phyloP scores from a whole-genome alignment of 2,329 filamentous ascomycete genomes.

The Cladosporium colombiae region DNA sequence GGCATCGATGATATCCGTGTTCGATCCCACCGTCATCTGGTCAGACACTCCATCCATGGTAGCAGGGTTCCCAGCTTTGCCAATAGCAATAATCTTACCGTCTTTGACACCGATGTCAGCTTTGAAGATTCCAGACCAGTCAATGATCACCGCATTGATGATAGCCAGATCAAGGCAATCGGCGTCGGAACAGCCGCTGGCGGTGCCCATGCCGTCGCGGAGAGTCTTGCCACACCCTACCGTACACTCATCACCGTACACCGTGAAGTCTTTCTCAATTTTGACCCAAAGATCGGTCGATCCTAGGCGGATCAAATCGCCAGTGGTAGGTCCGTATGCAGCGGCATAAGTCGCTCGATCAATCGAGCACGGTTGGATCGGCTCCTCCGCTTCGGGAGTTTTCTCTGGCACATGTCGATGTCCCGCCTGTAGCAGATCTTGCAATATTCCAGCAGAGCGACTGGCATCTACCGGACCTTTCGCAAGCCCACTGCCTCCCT shows the following conservation, averaged over 20 bases:
- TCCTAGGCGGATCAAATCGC: slow-evolving; percentile 77
- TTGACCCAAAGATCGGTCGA: slow-evolving; percentile 83
- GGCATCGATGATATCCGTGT: slow-evolving; percentile 87
- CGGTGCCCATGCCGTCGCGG: slow-evolving; percentile 91
- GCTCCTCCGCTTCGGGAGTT: slow-evolving; percentile 37
- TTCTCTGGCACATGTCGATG: slow-evolving; percentile 75
- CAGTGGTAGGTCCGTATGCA: slow-evolving; percentile 90
- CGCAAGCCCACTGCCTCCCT: slow-evolving; percentile 77
- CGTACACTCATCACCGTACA: slow-evolving; percentile 87
- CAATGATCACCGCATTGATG: slow-evolving; percentile 81
- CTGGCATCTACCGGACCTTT: slow-evolving; percentile 63
- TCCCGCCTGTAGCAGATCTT: slow-evolving; percentile 65
- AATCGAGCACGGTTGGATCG: slow-evolving; percentile 66
- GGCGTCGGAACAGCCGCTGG: slow-evolving; percentile 68
- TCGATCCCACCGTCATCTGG: slow-evolving; percentile 77
- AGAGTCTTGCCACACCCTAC: slow-evolving; percentile 92
- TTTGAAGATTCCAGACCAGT: slow-evolving; percentile 90
- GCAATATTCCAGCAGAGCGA: slow-evolving; percentile 65
- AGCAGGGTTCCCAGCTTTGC: slow-evolving; percentile 91
- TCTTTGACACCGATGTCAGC: slow-evolving; percentile 89
- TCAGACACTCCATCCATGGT: slow-evolving; percentile 82
- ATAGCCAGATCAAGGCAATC: slow-evolving; percentile 80
- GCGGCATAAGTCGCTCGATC: slow-evolving; percentile 73
- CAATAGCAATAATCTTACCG: slow-evolving; percentile 79
- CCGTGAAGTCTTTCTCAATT: slow-evolving; percentile 79